A percentile compares a stretch with the other conserved stretches of the same genome.
Evolutionary conservation across 2,329 filamentous ascomycete genomes (phyloP).

Genomic region (Hymenoscyphus fructigenus): DNA sequence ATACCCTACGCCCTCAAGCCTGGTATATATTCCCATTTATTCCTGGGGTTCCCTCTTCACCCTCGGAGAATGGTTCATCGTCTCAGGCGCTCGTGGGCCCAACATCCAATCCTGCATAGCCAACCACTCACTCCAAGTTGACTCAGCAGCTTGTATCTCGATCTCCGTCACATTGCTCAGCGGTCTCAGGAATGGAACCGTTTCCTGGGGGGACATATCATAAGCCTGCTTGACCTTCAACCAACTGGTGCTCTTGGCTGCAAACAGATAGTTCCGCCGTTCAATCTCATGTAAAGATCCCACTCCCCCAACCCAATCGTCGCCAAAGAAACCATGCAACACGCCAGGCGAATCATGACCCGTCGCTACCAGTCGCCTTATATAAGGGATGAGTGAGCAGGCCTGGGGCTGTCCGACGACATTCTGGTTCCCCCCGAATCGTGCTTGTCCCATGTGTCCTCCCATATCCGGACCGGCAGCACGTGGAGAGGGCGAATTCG

Average conservation of each 20-base stretch:
- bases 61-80: slow-evolving; percentile 11
- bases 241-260: slow-evolving; percentile 91
- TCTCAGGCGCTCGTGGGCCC: slow-evolving; percentile 53
- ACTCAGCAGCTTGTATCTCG: slow-evolving; percentile 81
- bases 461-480: slow-evolving; percentile 34
- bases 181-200: slow-evolving; percentile 81
- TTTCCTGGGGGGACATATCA: slow-evolving; percentile 81
- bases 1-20: neutral
- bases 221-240: slow-evolving; percentile 85
- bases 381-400: slow-evolving; percentile 80
- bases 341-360: slow-evolving; percentile 85
- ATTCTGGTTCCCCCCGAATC: slow-evolving; percentile 31
- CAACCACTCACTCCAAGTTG: slow-evolving; percentile 89
- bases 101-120: slow-evolving; percentile 99
- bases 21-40: slow-evolving; percentile 11
- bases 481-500: slow-evolving; percentile 39
- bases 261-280: slow-evolving; percentile 90
- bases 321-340: slow-evolving; percentile 96
- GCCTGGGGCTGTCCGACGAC: slow-evolving; percentile 23
- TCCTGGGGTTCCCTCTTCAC: slow-evolving; percentile 25
- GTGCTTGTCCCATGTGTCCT: slow-evolving; percentile 24
- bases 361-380: slow-evolving; percentile 85
- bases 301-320: slow-evolving; percentile 80
- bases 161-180: slow-evolving; percentile 73
- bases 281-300: slow-evolving; percentile 85